These are phyloP conservation scores for Phyllosticta citriasiana DNA, from an alignment of 2,329 filamentous ascomycete genomes.

Conservation along the genomic window DNA sequence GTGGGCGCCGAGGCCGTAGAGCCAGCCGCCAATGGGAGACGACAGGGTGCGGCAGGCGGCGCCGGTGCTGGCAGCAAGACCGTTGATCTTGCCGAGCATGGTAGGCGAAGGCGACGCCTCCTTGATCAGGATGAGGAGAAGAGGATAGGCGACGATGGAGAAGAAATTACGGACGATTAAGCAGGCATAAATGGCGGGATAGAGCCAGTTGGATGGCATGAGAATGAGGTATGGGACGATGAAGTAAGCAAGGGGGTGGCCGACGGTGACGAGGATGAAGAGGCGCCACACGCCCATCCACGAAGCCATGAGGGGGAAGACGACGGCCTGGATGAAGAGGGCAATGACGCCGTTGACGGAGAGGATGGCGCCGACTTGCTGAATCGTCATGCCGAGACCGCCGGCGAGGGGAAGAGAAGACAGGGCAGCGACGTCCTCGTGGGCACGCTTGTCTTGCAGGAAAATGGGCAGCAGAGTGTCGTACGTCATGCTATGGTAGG, in stretches of 20 bases:
- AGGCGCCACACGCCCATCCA: conserved; percentile 58
- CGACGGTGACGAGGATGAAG: conserved; percentile 53
- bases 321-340: conserved; percentile 59
- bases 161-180: conserved; percentile 56
- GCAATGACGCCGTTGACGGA: conserved; percentile 62
- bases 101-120: conserved; percentile 55
- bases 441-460: conserved; percentile 62
- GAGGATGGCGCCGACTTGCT: conserved; percentile 59
- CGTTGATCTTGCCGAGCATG: conserved; percentile 61
- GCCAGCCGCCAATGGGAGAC: conserved; percentile 55
- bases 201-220: conserved; percentile 44
- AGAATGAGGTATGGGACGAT: conserved; percentile 58
- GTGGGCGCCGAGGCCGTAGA: conserved; percentile 53
- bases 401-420: conserved; percentile 35
- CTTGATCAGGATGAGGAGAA: conserved; percentile 62
- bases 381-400: conserved; percentile 55
- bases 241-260: conserved; percentile 59
- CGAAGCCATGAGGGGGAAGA: conserved; percentile 57
- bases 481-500: conserved; percentile 91
- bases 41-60: conserved; percentile 61
- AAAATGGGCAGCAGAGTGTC: conserved; percentile 90
- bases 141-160: conserved; percentile 58
- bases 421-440: conserved; percentile 21
- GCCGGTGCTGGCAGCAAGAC: conserved; percentile 61
- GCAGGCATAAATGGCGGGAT: conserved; percentile 55